Base-by-base conservation (phyloP, 78 protist genomes). In the Dictyostelium purpureum region DNA sequence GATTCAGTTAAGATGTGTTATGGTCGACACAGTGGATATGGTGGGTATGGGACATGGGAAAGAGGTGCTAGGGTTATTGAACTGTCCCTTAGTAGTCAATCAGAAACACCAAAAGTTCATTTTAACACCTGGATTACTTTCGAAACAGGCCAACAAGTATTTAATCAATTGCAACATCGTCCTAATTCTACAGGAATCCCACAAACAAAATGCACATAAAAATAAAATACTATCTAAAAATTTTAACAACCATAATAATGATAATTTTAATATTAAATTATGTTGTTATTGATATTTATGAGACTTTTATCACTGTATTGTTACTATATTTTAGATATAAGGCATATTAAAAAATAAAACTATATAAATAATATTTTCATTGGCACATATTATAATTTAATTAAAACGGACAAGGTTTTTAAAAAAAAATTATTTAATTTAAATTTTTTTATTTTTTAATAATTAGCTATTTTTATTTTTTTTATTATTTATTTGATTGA, bases 41-140 rank as follows among this genome's bases (percentile, higher is more conserved):
- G 87, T 37, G 94, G 94, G 0, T 75, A 89, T 51, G 79, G 94
- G 26, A 89, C 61, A 21, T 89, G 94, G 83, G 88, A 75, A n/a
- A 18, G 94, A 38, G 94, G 83, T 9, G 94, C 83, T 24, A 28
- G 87, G 19, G 40, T 89, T 6, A 14, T 89, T 16, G 65, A 88
- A 31, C 18, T 70, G 31, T 47, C 21, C 6, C 35, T 26, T 24
- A n/a, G 26, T 0, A 11, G 12, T 14, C 52, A 47, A 47, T 14
- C 14, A 35, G 31, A 24, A 65, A 33, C 10, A 37, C 9, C 2
- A 47, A 33, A 9, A 16, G 47, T 79, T 9, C n/a, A 67, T 45
- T 43, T 57, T 42, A 40, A 40, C 24, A 70, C 90, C 1, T 71
- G 78, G 77, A 26, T 83, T 1, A 63, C 69, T 10, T 71, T 54